Evolutionary conservation across 441 rosid species (phyloP), one percentile per base, ranked within the genome.

Genomic region (Adansonia rubrostipa): DNA sequence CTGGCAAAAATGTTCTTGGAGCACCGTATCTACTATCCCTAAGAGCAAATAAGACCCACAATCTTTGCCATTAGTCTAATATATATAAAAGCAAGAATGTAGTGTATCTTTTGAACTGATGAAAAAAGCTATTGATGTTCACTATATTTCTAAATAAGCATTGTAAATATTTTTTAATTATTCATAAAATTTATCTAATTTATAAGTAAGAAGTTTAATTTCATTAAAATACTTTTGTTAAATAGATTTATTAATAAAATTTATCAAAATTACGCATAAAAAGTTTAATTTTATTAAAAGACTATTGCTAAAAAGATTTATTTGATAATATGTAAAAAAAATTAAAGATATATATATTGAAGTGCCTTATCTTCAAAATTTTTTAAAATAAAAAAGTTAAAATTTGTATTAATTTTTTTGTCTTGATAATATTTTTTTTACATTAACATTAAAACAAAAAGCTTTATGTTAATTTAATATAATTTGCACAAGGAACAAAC

Each of bases 11-110:
- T 75, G 94, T 80, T 84, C 92, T 88, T 66, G 95, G 89, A 85
- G 87, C 91, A 86, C 71, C 85, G 78, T 82, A 92, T 86, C 95
- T 92, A 80, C 93, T 86, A 84, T 93, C 98, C 93, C 96, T 93
- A 83, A 74, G 75, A 72, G 77, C 20, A 79, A 36, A 79, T 71
- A 69, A 70, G 58, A 57, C 62, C 50, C 9, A 51, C 24, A 58
- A 77, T 47, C 24, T 28, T 15, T 58, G 68, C 60, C 72, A 65
- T 68, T 44, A 57, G 44, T 74, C n/a, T 56, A 56, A 15, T 15
- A 56, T 56, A 56, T n/a, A 56, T 56, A 56, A 56, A 56, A 56
- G 19, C 60, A 56, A 15, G 60, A 56, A 56, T n/a, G 22, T 15
- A 9, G 60, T 15, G 60, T 15, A 56, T 15, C 60, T 56, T 56